Evolutionary conservation across 768 basidiomycete genomes (phyloP).

Genomic region (Agaricus sinodeliciosus): DNA sequence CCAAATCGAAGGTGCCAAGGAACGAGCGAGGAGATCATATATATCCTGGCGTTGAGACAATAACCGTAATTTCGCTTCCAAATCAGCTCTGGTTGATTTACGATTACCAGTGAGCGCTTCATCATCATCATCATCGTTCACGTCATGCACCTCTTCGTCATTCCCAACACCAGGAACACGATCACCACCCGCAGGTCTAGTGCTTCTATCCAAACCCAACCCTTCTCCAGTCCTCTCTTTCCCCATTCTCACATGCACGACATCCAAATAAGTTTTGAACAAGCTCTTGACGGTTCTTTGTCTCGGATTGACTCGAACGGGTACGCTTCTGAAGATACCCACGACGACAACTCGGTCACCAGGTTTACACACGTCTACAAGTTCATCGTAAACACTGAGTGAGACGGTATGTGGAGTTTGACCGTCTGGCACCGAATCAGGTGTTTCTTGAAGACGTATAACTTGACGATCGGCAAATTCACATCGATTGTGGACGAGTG

Average conservation of each 20-base stretch:
- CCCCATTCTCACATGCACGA: slow-evolving; percentile 76
- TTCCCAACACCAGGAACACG: slow-evolving; percentile 64
- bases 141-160: slow-evolving; percentile 60
- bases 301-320: slow-evolving; percentile 91
- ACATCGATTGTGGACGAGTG: slow-evolving; percentile 93
- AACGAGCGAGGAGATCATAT: slow-evolving; percentile 79
- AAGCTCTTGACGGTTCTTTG: slow-evolving; percentile 89
- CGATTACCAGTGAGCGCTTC: slow-evolving; percentile 28
- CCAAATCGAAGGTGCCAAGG: slow-evolving; percentile 93
- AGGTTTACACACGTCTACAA: slow-evolving; percentile 94
- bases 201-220: slow-evolving; percentile 75
- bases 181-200: slow-evolving; percentile 64
- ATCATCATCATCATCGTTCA: slow-evolving; percentile 30
- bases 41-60: slow-evolving; percentile 73
- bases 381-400: slow-evolving; percentile 95
- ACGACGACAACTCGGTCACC: slow-evolving; percentile 89
- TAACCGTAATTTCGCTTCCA: slow-evolving; percentile 72
- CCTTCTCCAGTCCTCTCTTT: slow-evolving; percentile 29
- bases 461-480: slow-evolving; percentile 96
- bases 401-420: slow-evolving; percentile 98
- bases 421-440: slow-evolving; percentile 95
- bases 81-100: slow-evolving; percentile 52
- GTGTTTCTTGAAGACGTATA: slow-evolving; percentile 93
- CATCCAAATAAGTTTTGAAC: slow-evolving; percentile 97
- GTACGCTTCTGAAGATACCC: slow-evolving; percentile 92